Evolutionary conservation across 192 early-diverging fungal genomes (phyloP), one percentile per base, ranked within the genome.

Genomic region (Backusella psychrophila): DNA sequence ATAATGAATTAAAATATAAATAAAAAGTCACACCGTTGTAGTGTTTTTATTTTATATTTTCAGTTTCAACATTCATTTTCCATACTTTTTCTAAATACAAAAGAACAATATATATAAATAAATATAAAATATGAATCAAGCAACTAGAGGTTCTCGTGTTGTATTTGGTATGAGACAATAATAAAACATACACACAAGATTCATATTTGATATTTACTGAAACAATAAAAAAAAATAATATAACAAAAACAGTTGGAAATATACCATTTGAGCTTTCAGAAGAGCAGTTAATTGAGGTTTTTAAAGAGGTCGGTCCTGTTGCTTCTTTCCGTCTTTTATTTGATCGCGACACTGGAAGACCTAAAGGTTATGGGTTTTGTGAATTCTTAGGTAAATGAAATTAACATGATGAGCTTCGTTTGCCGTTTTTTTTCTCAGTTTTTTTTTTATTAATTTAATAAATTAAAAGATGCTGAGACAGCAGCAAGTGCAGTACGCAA

Each of bases 311-410:
- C 11, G 97, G 97, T 19, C 94, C 95, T 21, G 94, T 95, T 9
- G 85, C 88, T 6, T 89, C 88, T 21, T 93, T 95, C 79, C 85
- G 91, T 71, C 89, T 99, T 7, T 90, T 99, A 3, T 99, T 99
- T 82, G 97, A 99, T 76, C 87, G 92, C 23, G 95, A 96, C 8
- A 88, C 90, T 63, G 88, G 93, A 78, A 91, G 95, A 81, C 91
- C 97, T 21, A 94, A 94, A 73, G 97, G 97, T 15, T 99, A 92
- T 86, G 97, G 97, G 19, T 97, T 97, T 84, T 96, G 95, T 74
- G 94, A 96, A 77, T 98, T 90, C 53, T 87, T 92, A 71, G 91
- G 91, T 92, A 72, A 41, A 59, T 59, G n/a, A 26, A 21, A 19
- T 29, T 35, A 49, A 23, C 33, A 26, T 33, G 33, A 19, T 36